phyloP scores from a whole-genome alignment of 1,284 basidiomycete genomes.

The Moesziomyces globuligerus region DNA sequence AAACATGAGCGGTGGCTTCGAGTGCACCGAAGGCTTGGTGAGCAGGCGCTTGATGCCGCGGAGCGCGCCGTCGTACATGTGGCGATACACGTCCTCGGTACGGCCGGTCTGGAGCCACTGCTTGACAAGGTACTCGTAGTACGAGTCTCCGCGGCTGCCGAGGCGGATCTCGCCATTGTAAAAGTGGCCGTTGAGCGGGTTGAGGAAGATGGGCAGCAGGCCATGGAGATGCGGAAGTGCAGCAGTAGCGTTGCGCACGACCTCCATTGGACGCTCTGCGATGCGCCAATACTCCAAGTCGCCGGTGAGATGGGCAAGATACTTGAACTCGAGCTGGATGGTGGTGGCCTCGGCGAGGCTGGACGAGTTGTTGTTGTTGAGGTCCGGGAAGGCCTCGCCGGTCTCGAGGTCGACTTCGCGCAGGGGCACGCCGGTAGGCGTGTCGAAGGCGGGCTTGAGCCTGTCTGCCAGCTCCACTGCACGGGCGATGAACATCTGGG shows the following conservation, averaged over 20 bases:
- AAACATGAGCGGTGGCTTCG: slow-evolving; percentile 73
- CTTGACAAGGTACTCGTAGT: slow-evolving; percentile 84
- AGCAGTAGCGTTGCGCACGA: slow-evolving; percentile 35
- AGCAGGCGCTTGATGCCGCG: slow-evolving; percentile 81
- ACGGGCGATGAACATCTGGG: slow-evolving; percentile 60
- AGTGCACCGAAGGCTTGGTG: slow-evolving; percentile 70
- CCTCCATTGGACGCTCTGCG: slow-evolving; percentile 72
- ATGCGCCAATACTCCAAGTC: slow-evolving; percentile 83
- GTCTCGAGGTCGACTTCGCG: slow-evolving; percentile 80
- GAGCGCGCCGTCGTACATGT: slow-evolving; percentile 90
- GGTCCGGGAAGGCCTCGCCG: slow-evolving; percentile 75
- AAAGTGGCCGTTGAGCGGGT: slow-evolving; percentile 75
- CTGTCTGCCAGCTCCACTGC: slow-evolving; percentile 81
- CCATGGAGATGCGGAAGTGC: slow-evolving; percentile 72
- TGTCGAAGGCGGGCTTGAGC: slow-evolving; percentile 80
- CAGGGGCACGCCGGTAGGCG: slow-evolving; percentile 79
- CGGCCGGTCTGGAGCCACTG: slow-evolving; percentile 72
- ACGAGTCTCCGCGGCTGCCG: slow-evolving; percentile 92
- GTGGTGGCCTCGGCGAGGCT: slow-evolving; percentile 75
- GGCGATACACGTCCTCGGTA: slow-evolving; percentile 80
- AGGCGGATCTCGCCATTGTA: slow-evolving; percentile 81
- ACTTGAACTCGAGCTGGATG: slow-evolving; percentile 74
- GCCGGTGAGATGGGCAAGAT: slow-evolving; percentile 82
- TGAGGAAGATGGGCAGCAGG: slow-evolving; percentile 85
- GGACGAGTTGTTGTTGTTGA: slow-evolving; percentile 75